Conservation (phyloP, 2,329 filamentous ascomycete genomes). For the Whalleya microplaca region DNA sequence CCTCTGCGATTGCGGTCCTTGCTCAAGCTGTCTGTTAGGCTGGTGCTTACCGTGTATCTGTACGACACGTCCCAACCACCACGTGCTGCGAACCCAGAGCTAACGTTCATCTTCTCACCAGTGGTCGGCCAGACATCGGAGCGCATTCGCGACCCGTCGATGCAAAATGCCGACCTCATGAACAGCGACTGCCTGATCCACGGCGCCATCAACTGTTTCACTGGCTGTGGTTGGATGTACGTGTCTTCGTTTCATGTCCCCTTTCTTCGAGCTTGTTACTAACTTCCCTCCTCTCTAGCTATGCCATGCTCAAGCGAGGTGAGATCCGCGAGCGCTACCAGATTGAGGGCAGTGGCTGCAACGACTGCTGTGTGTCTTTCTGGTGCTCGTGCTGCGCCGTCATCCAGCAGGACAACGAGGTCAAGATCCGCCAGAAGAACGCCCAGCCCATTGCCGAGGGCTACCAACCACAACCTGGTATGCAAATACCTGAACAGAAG, state of each 20-base stretch:
- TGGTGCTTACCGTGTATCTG: conserved; percentile 39
- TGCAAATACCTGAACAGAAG: conserved; percentile 39
- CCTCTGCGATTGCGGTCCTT: conserved; percentile 36
- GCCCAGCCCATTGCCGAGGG: conserved; percentile 30
- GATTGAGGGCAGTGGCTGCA: conserved; percentile 46
- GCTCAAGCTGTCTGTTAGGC: conserved; percentile 32
- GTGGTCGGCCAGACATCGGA: conserved; percentile 39
- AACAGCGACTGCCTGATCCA: conserved; percentile 38
- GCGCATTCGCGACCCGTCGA: conserved; percentile 36
- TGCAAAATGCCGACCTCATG: conserved; percentile 33
- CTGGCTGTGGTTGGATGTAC: conserved; percentile 38
- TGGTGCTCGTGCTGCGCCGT: conserved; percentile 52
- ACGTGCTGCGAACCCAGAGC: neutral
- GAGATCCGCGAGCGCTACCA: conserved; percentile 48
- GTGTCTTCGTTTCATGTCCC: conserved; percentile 11
- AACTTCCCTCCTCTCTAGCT: conserved; percentile 37
- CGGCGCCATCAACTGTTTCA: conserved; percentile 29
- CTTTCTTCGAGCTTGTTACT: neutral
- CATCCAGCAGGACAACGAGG: conserved; percentile 52
- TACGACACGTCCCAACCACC: conserved; percentile 15
- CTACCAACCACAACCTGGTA: conserved; percentile 37
- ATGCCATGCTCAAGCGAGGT: conserved; percentile 47
- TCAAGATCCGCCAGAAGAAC: conserved; percentile 31
- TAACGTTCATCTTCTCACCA: conserved; percentile 11
- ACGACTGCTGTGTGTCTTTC: conserved; percentile 46